Percentiles rank a stretch among this genome's conserved stretches.
Conservation (phyloP, 306 rosid species). For the Myrica gale region DNA sequence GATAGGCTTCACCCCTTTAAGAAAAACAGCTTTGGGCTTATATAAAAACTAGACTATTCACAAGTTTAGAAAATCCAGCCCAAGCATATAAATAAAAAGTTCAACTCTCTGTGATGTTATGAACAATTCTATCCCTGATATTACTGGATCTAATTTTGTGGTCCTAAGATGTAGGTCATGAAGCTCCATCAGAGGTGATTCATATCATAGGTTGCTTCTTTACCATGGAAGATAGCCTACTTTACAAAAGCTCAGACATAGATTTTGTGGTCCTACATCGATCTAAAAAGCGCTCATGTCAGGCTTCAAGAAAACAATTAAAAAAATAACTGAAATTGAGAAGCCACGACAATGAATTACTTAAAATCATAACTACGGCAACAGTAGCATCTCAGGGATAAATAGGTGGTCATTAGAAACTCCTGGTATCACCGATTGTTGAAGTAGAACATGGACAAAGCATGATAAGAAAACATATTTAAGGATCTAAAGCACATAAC, state of each 20-base stretch:
- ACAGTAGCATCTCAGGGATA: neutral
- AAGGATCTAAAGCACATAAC: neutral
- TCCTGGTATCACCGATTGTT: neutral
- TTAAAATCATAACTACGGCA: neutral
- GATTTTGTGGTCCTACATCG: no score
- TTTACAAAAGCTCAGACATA: neutral
- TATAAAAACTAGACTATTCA: no score
- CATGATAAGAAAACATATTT: constrained; percentile 8
- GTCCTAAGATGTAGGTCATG: neutral
- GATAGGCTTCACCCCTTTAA: no score
- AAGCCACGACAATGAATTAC: neutral
- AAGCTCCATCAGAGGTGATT: neutral
- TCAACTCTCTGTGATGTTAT: neutral
- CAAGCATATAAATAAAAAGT: no score
- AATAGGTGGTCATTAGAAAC: neutral
- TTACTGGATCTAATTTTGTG: neutral
- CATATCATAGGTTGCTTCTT: neutral
- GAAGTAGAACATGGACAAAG: constrained; percentile 14
- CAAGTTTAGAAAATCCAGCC: no score
- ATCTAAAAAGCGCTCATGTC: neutral
- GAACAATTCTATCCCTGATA: neutral
- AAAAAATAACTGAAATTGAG: neutral
- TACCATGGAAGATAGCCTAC: neutral
- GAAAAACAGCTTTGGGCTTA: no score
- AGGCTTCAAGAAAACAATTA: neutral